A percentile compares a stretch with the other conserved stretches of the same genome.
phyloP scores from a whole-genome alignment of 2,329 filamentous ascomycete species.

The Coniochaeta sp. region DNA sequence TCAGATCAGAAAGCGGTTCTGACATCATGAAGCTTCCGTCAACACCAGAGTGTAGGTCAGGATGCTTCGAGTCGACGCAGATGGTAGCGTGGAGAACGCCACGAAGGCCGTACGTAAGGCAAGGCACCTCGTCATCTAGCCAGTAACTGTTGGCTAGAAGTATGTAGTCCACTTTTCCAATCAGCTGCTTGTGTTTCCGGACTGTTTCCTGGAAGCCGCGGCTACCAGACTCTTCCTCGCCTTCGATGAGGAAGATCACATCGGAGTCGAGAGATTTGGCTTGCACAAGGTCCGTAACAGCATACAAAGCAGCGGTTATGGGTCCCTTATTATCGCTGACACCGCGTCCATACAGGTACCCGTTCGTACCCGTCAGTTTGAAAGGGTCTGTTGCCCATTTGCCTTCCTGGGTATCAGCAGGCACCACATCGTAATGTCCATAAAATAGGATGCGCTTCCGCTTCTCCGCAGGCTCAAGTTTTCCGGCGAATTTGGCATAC shows the following conservation, averaged over 20 bases:
- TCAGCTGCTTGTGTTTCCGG: slow-evolving; percentile 68
- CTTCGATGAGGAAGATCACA: slow-evolving; percentile 89
- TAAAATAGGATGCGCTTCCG: slow-evolving; percentile 92
- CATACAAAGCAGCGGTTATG: slow-evolving; percentile 87
- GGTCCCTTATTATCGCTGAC: slow-evolving; percentile 97
- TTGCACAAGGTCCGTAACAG: slow-evolving; percentile 80
- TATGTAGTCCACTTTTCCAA: slow-evolving; percentile 90
- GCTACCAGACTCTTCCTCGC: slow-evolving; percentile 92
- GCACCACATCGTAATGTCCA: slow-evolving; percentile 95
- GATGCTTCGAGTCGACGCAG: slow-evolving; percentile 75
- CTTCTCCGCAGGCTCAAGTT: slow-evolving; percentile 52
- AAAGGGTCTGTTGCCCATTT: slow-evolving; percentile 90
- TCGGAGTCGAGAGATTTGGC: slow-evolving; percentile 80
- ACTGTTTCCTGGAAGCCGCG: slow-evolving; percentile 84
- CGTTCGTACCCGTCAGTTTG: slow-evolving; percentile 78
- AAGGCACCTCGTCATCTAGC: slow-evolving; percentile 93
- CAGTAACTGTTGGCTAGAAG: slow-evolving; percentile 96
- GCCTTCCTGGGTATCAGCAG: slow-evolving; percentile 72
- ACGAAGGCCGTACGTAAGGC: slow-evolving; percentile 86
- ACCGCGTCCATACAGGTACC: slow-evolving; percentile 92
- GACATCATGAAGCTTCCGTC: slow-evolving; percentile 86
- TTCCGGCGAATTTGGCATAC: slow-evolving; percentile 78
- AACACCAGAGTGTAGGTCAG: slow-evolving; percentile 93
- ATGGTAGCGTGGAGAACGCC: slow-evolving; percentile 92
- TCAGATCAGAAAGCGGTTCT: slow-evolving; percentile 87